Conservation (phyloP, 257 asterid species). For the Petrea volubilis region DNA sequence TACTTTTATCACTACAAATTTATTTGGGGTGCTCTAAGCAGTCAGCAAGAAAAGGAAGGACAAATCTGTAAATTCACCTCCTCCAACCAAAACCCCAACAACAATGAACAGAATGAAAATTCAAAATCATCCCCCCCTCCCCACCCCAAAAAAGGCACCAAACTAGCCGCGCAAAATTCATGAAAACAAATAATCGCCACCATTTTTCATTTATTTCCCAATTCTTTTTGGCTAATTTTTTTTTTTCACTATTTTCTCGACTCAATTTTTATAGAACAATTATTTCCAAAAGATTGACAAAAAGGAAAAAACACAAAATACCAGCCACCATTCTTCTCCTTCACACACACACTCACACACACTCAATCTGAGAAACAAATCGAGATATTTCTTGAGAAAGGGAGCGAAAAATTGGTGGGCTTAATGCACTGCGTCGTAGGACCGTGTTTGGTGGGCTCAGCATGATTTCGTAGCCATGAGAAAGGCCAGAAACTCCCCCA, state of each 20-base stretch:
- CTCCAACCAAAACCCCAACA: background rate
- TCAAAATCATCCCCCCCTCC: constrained; percentile 2
- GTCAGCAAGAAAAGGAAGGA: constrained; percentile 18
- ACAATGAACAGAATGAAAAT: background rate
- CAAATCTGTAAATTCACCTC: background rate
- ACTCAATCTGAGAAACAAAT: background rate
- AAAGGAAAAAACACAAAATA: background rate
- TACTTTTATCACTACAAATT: background rate
- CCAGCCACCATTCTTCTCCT: constrained; percentile 34
- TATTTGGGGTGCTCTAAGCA: background rate
- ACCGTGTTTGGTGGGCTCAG: constrained; percentile 29
- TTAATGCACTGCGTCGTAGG: constrained; percentile 28
- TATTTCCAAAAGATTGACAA: background rate
- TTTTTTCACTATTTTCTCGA: background rate
- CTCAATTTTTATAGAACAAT: background rate
- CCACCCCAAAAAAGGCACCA: background rate
- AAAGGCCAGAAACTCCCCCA: constrained; percentile 26
- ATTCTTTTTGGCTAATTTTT: background rate
- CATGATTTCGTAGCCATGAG: constrained; percentile 39
- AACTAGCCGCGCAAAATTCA: constrained; percentile 24
- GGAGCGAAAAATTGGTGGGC: background rate
- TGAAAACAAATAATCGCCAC: background rate
- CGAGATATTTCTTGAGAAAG: background rate
- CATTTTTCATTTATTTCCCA: background rate
- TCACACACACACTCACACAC: constrained; percentile 23